These are phyloP conservation scores for Neurospora cerealis DNA, from an alignment of 495 filamentous ascomycete species.

Conservation along the genomic window DNA sequence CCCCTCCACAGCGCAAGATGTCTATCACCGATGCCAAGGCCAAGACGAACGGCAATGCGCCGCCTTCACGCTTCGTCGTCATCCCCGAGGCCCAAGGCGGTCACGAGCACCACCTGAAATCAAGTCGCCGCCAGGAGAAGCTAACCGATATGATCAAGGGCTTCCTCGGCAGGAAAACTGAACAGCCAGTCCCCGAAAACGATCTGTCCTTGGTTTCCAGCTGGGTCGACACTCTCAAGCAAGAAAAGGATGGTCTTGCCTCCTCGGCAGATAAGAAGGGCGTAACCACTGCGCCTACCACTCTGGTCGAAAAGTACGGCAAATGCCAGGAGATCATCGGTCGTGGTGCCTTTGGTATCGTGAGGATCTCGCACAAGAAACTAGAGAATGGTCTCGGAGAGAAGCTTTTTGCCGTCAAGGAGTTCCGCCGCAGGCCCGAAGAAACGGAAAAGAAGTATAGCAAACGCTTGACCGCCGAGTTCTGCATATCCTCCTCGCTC, in stretches of 20 bases:
- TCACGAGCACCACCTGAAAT: conserved; percentile 81
- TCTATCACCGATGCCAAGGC: conserved; percentile 21
- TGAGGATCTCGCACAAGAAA: conserved; percentile 95
- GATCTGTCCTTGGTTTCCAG: conserved; percentile 88
- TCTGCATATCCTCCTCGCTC: conserved; percentile 95
- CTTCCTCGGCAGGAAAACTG: conserved; percentile 68
- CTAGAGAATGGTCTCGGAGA: conserved; percentile 74
- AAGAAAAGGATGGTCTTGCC: conserved; percentile 64
- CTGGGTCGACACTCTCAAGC: conserved; percentile 91
- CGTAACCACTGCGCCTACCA: conserved; percentile 64
- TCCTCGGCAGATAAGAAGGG: conserved; percentile 55
- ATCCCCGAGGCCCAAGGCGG: conserved; percentile 40
- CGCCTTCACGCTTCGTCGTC: conserved; percentile 33
- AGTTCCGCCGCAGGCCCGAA: conserved; percentile 87
- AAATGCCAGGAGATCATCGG: conserved; percentile 98
- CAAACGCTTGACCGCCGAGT: conserved; percentile 96
- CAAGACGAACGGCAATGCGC: conserved; percentile 15
- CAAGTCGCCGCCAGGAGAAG: conserved; percentile 86
- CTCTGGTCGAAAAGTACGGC: conserved; percentile 92
- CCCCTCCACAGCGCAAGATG: conserved; percentile 17
- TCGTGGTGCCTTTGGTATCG: conserved; percentile 95
- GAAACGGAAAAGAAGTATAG: conserved; percentile 95
- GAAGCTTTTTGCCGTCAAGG: conserved; percentile 95
- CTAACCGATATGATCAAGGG: conserved; percentile 83
- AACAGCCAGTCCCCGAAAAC: conserved; percentile 56